Evolutionary conservation across 352 stramenopile species (phyloP), one percentile per base, ranked within the genome.

Genomic region (Phytophthora palmivora): DNA sequence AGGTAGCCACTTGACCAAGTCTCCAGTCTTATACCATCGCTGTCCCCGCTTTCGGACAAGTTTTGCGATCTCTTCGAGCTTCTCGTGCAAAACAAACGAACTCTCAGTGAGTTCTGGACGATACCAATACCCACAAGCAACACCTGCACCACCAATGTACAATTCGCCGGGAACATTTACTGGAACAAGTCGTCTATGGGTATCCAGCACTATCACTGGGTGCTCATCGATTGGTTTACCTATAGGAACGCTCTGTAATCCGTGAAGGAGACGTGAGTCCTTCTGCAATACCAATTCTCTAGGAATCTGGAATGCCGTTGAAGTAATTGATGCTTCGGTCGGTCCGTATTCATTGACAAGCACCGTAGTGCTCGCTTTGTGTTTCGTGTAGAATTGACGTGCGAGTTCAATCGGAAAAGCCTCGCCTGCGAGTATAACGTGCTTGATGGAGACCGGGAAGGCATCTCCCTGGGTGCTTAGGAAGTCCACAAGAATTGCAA

Each of bases 41-140:
- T 30, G 11, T 24, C 47, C 26, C 16, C 16, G 54, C 18, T 46
- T 63, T n/a, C 26, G 21, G 6, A 44, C 14, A 2, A 70, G 15
- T 7, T 19, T 43, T 41, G 47, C 34, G 4, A 68, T 32, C 12
- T 63, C 48, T 39, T 46, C 46, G 39, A 76, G 37, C 15, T 61
- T 33, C 56, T 62, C 72, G 19, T 69, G 58, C 0, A 10, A 24
- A 52, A 69, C 62, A 32, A 73, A 73, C 5, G 28, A 15, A 0
- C 60, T 57, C 0, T 43, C 12, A 1, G 79, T 90, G 12, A 89
- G 55, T 0, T 84, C 74, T 2, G 73, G 58, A 11, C 76, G 69
- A 32, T 66, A 52, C 68, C 82, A 87, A 66, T 96, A 96, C 1
- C 86, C 86, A 9, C 46, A 42, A 1, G 83, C 82, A 37, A 96